Conservation (phyloP, 2,329 filamentous ascomycete genomes). For the Fusarium musae region DNA sequence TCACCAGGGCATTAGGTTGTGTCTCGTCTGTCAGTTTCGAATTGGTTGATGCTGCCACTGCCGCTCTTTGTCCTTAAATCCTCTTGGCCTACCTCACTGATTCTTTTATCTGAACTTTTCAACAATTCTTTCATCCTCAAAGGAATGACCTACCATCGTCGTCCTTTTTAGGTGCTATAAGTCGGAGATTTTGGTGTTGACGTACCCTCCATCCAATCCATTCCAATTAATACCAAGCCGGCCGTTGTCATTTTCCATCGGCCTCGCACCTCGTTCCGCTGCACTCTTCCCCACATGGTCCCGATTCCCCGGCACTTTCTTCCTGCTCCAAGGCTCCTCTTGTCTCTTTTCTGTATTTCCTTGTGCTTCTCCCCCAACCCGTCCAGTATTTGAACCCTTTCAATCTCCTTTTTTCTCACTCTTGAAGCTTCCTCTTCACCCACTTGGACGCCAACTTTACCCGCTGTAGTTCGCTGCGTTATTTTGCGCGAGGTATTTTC, state of each 20-base stretch:
- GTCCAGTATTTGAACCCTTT: conserved; percentile 25
- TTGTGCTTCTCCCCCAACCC: conserved; percentile 12
- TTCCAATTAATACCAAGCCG: conserved; percentile 12
- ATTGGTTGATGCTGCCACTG: neutral
- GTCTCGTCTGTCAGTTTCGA: neutral
- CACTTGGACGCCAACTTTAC: neutral
- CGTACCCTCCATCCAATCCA: conserved; percentile 12
- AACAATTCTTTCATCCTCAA: neutral
- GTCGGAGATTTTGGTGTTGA: conserved; percentile 4
- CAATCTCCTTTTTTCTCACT: conserved; percentile 10
- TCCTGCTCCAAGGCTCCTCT: conserved; percentile 7
- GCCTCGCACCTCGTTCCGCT: conserved; percentile 7
- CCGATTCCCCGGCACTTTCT: conserved; percentile 38
- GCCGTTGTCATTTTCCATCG: neutral
- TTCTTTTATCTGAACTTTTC: neutral
- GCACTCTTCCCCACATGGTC: conserved; percentile 31
- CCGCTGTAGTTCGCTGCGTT: conserved; percentile 9
- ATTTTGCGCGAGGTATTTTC: conserved; percentile 29
- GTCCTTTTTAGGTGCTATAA: neutral
- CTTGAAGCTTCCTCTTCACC: neutral
- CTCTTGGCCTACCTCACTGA: conserved; percentile 5
- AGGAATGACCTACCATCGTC: neutral
- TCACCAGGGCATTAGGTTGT: neutral
- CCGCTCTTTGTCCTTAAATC: neutral
- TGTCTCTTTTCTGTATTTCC: conserved; percentile 25